Base-by-base conservation (phyloP, 768 basidiomycete genomes). In the Lentinula boryana region DNA sequence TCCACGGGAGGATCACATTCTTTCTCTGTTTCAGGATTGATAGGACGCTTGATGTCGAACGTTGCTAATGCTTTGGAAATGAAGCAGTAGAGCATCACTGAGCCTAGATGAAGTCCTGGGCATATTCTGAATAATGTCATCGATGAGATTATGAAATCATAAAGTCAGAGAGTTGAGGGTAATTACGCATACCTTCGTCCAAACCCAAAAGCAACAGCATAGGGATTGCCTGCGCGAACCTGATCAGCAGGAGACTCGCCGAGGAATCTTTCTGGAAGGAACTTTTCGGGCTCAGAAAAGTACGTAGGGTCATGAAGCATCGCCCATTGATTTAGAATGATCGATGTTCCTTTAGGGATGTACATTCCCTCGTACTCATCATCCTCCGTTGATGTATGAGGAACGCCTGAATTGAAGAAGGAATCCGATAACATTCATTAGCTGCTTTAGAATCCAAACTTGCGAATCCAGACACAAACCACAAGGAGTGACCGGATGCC, bases 341-440 rank as follows among this genome's bases (percentile, higher is more conserved):
- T 56, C 1, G 67, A 62, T 2, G 72, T 57, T 32, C 68, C 67
- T 56, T 66, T 67, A 0, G 74, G 73, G 21, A 75, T 68, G 63
- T 65, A 68, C 65, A 67, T 68, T 27, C 72, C 72, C 12, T 68
- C 60, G 62, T 73, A 76, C 4, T 67, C 68, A 56, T 73, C 73
- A 54, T 75, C 74, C 18, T 66, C 64, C 8, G 64, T 62, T 7
- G 68, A 60, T 21, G 62, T 64, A 58, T 75, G 74, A 2, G 72
- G 71, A 7, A 49, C 21, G 64, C 66, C 70, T 69, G 18, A 13
- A 7, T 1, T 27, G 16, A 31, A 13, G 5, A 43, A 18, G n/a
- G 16, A 16, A 27, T 3, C 27, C 27, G 27, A 27, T 27, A 3
- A 27, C 27, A 27, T 27, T 27, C 27, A 27, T 27, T 27, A 27